A percentile compares a stretch with the other conserved stretches of the same genome.
Conservation (phyloP, 108 stramenopile genomes). For the Aurantiochytrium sp. region DNA sequence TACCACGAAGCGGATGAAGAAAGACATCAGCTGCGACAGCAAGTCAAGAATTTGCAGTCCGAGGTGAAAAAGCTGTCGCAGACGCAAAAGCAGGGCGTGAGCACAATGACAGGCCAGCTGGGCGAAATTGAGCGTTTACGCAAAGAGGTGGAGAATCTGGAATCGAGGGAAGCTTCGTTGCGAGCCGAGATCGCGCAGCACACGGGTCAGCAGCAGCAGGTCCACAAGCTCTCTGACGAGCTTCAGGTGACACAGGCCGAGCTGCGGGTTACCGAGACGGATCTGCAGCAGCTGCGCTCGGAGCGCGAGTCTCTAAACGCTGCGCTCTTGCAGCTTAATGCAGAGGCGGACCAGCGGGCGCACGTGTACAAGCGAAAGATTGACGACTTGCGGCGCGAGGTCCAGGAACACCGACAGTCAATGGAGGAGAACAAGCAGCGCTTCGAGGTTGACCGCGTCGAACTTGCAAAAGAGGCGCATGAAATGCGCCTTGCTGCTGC, state of each 20-base stretch:
- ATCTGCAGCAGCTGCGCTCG: background rate
- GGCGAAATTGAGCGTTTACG: background rate
- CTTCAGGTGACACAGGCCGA: background rate
- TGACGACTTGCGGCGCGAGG: background rate
- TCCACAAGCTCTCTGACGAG: background rate
- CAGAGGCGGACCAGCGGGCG: background rate
- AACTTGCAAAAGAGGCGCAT: background rate
- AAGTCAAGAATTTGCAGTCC: background rate
- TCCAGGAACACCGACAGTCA: background rate
- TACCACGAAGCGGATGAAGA: background rate
- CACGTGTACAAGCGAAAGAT: background rate
- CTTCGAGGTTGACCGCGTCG: background rate
- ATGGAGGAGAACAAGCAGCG: constrained; percentile 4
- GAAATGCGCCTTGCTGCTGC: background rate
- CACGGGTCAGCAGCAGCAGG: background rate
- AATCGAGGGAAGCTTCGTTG: background rate
- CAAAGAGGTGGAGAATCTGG: background rate
- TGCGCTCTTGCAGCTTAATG: background rate
- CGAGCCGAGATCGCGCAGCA: background rate
- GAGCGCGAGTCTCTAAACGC: background rate
- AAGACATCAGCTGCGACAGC: background rate
- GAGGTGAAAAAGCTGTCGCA: background rate
- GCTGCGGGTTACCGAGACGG: background rate
- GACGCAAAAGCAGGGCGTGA: background rate
- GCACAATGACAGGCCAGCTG: background rate